Conservation (phyloP, 2,329 filamentous ascomycete genomes). For the Podosphaera fusca region DNA sequence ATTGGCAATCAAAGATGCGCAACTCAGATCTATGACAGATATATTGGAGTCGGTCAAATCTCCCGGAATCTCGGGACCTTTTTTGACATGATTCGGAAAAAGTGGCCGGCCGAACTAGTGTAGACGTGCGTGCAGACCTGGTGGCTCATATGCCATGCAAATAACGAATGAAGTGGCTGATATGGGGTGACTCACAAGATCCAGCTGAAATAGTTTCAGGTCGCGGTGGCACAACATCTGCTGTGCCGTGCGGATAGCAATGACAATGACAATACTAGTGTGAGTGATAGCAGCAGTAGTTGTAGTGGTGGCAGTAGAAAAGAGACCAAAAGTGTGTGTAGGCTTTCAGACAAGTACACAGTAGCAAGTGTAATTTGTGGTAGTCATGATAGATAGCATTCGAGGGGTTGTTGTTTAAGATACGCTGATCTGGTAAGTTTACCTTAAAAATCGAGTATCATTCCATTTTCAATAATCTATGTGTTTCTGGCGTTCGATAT, state of each 20-base stretch:
- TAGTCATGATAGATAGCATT: too few species aligned
- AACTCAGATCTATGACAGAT: too few species aligned
- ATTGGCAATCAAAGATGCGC: too few species aligned
- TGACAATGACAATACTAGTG: not conserved
- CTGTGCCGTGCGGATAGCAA: not conserved
- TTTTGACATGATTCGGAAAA: not conserved
- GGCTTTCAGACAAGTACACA: too few species aligned
- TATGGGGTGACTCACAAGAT: not conserved
- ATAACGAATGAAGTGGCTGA: not conserved
- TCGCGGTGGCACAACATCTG: not conserved
- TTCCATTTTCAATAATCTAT: not conserved
- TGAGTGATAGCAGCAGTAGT: not conserved
- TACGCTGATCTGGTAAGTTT: not conserved
- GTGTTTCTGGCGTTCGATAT: not conserved
- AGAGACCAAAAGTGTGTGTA: too few species aligned
- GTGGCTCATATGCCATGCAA: not conserved
- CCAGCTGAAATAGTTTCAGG: not conserved
- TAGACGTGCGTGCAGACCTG: not conserved
- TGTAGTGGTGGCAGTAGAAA: too few species aligned
- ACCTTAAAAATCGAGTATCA: not conserved
- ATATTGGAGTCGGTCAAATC: not conserved
- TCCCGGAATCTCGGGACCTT: not conserved
- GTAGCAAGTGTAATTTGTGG: too few species aligned
- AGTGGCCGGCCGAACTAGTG: not conserved
- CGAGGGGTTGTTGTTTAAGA: too few species aligned